Evolutionary conservation across 208 protist genomes (phyloP).

Genomic region (Leishmania turanica): DNA sequence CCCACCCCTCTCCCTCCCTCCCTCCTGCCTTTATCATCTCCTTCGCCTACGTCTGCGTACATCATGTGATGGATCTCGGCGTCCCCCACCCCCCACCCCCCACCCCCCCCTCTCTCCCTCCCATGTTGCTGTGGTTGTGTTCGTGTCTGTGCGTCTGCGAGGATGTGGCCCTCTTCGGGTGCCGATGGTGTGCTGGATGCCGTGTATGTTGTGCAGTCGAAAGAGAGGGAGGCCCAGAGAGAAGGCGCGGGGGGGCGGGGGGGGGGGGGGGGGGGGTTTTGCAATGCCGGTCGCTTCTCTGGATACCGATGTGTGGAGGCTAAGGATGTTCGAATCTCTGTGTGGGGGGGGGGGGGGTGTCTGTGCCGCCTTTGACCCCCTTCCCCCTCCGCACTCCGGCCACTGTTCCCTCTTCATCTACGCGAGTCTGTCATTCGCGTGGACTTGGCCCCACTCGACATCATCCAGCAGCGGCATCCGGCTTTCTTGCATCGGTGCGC

Average conservation of each 20-base stretch:
- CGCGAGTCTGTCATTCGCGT: no score
- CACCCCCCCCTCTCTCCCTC: not conserved
- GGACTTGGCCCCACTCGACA: no score
- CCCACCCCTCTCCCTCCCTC: not conserved
- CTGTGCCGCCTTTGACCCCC: not conserved
- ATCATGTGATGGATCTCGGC: not conserved
- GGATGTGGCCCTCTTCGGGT: not conserved
- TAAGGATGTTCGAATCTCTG: not conserved
- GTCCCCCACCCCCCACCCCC: no score
- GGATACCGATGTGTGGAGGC: not conserved
- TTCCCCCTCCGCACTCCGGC: no score
- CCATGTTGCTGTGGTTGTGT: conserved; percentile 8
- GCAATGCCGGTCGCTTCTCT: not conserved
- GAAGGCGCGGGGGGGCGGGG: no score
- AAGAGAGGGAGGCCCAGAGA: no score
- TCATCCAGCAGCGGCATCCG: no score
- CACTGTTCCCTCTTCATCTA: no score
- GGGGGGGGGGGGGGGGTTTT: no score
- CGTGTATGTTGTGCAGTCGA: no score
- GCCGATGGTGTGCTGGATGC: no score
- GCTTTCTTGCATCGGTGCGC: no score
- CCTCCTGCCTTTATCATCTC: not conserved
- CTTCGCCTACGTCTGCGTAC: not conserved
- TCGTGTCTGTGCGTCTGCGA: conserved; percentile 9
- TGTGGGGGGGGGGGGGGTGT: not conserved